phyloP scores from a whole-genome alignment of 371 early-diverging fungal species.

The Batrachochytrium dendrobatidis region DNA sequence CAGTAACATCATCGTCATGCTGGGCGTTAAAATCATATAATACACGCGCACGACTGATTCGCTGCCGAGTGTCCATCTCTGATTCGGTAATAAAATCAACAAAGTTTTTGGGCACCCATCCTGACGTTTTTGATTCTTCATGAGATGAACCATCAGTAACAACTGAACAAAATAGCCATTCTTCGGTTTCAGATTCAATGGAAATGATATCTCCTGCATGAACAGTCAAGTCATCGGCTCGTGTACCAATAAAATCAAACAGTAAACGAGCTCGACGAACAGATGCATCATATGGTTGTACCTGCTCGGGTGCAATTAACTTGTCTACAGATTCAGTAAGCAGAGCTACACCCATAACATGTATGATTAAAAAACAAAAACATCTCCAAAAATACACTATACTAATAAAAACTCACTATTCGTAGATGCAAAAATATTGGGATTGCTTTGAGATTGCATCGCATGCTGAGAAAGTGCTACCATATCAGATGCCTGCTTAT shows the following conservation, averaged over 20 bases:
- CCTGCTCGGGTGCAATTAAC: background rate
- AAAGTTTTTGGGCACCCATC: constrained; percentile 39
- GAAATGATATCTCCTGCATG: constrained; percentile 24
- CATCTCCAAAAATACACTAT: background rate
- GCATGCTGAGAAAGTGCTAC: too few relatives aligned
- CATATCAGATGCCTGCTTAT: too few relatives aligned
- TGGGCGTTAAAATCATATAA: constrained; percentile 25
- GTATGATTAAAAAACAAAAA: background rate
- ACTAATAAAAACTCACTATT: background rate
- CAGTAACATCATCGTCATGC: constrained; percentile 30
- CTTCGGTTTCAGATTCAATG: constrained; percentile 35
- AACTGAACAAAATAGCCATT: constrained; percentile 32
- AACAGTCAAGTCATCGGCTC: constrained; percentile 29
- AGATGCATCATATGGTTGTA: background rate
- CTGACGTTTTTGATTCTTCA: too few relatives aligned
- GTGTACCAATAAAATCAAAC: constrained; percentile 25
- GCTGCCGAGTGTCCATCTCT: background rate
- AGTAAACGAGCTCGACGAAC: constrained; percentile 23
- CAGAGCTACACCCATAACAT: background rate
- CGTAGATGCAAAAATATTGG: background rate
- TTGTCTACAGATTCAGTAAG: background rate
- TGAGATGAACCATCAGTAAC: background rate
- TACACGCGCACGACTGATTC: constrained; percentile 20
- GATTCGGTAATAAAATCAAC: constrained; percentile 15
- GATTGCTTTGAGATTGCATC: too few relatives aligned